These are phyloP conservation scores for Debaryomyces robertsiae DNA, from an alignment of 1,139 yeast genomes.

Conservation along the genomic window DNA sequence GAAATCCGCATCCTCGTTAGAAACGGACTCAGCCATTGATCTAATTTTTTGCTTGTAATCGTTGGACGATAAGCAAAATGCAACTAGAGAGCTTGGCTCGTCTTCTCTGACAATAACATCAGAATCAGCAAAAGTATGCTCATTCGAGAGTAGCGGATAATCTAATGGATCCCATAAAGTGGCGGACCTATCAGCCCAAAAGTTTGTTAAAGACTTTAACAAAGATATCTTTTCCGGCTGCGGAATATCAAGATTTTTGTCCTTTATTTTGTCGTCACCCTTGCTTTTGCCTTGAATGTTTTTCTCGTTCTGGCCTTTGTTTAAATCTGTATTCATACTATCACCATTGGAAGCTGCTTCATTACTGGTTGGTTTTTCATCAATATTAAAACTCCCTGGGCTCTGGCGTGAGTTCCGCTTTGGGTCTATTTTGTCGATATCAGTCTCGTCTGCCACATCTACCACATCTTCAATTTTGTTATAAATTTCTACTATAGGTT, in stretches of 20 bases:
- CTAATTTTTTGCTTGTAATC: conserved; percentile 75
- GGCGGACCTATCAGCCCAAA: conserved; percentile 98
- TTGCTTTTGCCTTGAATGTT: conserved; percentile 1
- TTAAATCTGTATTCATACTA: conserved; percentile 8
- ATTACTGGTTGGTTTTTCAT: background rate
- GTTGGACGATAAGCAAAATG: conserved; percentile 83
- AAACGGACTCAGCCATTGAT: conserved; percentile 31
- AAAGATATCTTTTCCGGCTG: conserved; percentile 73
- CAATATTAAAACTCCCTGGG: background rate
- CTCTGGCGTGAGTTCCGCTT: conserved; percentile 3
- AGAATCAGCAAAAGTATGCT: conserved; percentile 92
- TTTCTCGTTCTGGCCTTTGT: conserved; percentile 7
- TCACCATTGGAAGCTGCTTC: conserved; percentile 11
- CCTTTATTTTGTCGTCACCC: conserved; percentile 14
- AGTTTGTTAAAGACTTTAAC: conserved; percentile 80
- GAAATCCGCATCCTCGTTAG: conserved; percentile 12
- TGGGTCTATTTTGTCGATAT: conserved; percentile 16
- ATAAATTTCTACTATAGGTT: conserved; percentile 90
- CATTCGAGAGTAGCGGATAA: conserved; percentile 78
- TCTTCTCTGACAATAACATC: conserved; percentile 94
- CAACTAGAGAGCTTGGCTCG: conserved; percentile 93
- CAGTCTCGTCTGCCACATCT: conserved; percentile 33
- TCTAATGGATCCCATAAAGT: conserved; percentile 92
- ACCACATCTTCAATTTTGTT: conserved; percentile 91
- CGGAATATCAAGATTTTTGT: conserved; percentile 30